Evolutionary conservation across 169 alveolate species (phyloP).

Genomic region (Eimeria falciformis): DNA sequence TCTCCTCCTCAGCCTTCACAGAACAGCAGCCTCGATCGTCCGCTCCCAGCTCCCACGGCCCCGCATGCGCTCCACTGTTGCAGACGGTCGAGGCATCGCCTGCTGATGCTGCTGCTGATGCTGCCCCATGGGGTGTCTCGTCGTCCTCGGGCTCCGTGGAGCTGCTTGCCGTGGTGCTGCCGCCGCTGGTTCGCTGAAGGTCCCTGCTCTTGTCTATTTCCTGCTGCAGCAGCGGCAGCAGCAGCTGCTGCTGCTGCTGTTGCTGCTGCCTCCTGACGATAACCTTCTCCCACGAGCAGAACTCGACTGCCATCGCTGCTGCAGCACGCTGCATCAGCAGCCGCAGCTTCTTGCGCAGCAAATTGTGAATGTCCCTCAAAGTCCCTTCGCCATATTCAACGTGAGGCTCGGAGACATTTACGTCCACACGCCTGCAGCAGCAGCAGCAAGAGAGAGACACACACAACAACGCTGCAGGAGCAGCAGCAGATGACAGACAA

Average conservation of each 20-base stretch:
- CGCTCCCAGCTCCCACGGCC: constrained; percentile 13
- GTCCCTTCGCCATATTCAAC: constrained; percentile 73
- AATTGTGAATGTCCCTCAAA: constrained; percentile 43
- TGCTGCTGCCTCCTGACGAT: constrained; percentile 31
- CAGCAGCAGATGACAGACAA: constrained; percentile 13
- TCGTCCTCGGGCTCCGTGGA: constrained; percentile 39
- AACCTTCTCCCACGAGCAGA: constrained; percentile 50
- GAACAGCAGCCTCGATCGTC: neutral
- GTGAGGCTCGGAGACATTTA: constrained; percentile 75
- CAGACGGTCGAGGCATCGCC: neutral
- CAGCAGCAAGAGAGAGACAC: neutral
- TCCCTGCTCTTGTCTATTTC: constrained; percentile 1
- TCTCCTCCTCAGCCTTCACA: neutral
- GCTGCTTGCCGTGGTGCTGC: constrained; percentile 51
- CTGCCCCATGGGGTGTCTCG: neutral
- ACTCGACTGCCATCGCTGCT: constrained; percentile 34
- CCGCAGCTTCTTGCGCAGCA: constrained; percentile 62
- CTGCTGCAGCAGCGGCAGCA: constrained; percentile 18
- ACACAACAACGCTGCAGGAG: neutral
- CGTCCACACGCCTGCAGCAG: constrained; percentile 74
- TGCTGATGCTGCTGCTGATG: constrained; percentile 15
- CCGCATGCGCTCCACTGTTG: neutral
- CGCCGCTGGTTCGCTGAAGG: constrained; percentile 38
- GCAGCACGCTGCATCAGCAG: constrained; percentile 62
- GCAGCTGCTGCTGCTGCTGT: constrained; percentile 18